Percentiles rank a stretch among this genome's conserved stretches.
Evolutionary conservation across 75 land plant species (phyloP).

Genomic region (Sequoiadendron giganteum): DNA sequence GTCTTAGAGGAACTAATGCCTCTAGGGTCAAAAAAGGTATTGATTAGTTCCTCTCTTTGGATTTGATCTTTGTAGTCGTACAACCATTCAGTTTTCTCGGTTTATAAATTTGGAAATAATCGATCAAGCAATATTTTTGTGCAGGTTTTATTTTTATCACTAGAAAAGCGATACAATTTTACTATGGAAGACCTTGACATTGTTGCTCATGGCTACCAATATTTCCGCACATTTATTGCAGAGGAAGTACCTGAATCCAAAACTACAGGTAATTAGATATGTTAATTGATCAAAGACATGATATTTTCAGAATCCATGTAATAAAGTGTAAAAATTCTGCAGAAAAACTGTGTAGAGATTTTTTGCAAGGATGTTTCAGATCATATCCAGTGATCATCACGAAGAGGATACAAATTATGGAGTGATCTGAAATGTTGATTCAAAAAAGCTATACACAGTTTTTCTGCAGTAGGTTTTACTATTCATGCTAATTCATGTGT

Average conservation of each 20-base stretch:
- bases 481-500: background rate
- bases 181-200: slow-evolving; percentile 72
- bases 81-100: background rate
- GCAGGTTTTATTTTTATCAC: slow-evolving; percentile 72
- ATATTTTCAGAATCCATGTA: too few relatives aligned
- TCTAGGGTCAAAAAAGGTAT: slow-evolving; percentile 52
- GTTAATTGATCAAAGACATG: too few relatives aligned
- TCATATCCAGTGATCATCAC: too few relatives aligned
- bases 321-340: too few relatives aligned
- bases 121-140: background rate
- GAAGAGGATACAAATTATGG: too few relatives aligned
- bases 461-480: too few relatives aligned
- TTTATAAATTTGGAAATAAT: background rate
- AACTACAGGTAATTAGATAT: background rate
- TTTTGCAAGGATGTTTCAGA: too few relatives aligned
- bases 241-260: slow-evolving; percentile 18
- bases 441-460: too few relatives aligned
- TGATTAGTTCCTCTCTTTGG: background rate
- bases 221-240: slow-evolving; percentile 52
- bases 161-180: slow-evolving; percentile 95
- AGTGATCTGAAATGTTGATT: too few relatives aligned
- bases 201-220: slow-evolving; percentile 82
- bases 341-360: too few relatives aligned
- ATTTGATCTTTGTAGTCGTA: background rate
- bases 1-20: slow-evolving; percentile 61